Conservation (phyloP, 495 filamentous ascomycete genomes). For the Daldinia vernicosa region DNA sequence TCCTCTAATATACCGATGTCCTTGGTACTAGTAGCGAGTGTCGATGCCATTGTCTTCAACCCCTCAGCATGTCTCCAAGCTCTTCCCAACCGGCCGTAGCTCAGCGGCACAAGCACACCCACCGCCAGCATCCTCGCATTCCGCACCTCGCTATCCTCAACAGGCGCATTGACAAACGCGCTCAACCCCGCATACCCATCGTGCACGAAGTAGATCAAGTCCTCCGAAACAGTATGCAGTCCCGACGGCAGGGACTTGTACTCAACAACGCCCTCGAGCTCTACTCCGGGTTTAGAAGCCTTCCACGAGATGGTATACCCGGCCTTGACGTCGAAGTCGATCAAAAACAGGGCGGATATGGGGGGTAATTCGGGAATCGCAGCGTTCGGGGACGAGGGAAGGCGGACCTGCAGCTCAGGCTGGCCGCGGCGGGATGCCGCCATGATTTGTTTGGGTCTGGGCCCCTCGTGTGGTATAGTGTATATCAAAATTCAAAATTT, state of each 20-base stretch:
- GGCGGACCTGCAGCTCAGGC: slow-evolving; percentile 57
- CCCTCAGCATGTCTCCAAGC: slow-evolving; percentile 87
- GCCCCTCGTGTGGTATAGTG: not conserved
- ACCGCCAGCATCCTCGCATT: slow-evolving; percentile 94
- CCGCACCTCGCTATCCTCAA: slow-evolving; percentile 74
- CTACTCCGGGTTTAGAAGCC: slow-evolving; percentile 71
- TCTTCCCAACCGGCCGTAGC: slow-evolving; percentile 84
- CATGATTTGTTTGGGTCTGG: slow-evolving; percentile 48
- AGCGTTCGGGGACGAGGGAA: slow-evolving; percentile 44
- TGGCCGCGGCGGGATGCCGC: slow-evolving; percentile 62
- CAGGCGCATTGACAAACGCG: slow-evolving; percentile 87
- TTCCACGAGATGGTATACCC: slow-evolving; percentile 92
- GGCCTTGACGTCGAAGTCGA: slow-evolving; percentile 85
- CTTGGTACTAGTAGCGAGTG: slow-evolving; percentile 61
- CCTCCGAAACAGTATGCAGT: slow-evolving; percentile 85
- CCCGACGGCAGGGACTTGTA: slow-evolving; percentile 94
- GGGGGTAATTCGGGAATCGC: slow-evolving; percentile 68
- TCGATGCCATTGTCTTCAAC: slow-evolving; percentile 76
- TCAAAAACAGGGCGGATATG: slow-evolving; percentile 84
- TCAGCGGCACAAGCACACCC: slow-evolving; percentile 85
- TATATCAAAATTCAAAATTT: slow-evolving; percentile 2
- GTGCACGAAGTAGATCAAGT: slow-evolving; percentile 94
- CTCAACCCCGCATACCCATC: slow-evolving; percentile 86
- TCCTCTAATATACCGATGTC: slow-evolving; percentile 72
- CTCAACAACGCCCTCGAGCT: slow-evolving; percentile 89